phyloP scores from a whole-genome alignment of 306 rosid species.

The Cicer arietinum region DNA sequence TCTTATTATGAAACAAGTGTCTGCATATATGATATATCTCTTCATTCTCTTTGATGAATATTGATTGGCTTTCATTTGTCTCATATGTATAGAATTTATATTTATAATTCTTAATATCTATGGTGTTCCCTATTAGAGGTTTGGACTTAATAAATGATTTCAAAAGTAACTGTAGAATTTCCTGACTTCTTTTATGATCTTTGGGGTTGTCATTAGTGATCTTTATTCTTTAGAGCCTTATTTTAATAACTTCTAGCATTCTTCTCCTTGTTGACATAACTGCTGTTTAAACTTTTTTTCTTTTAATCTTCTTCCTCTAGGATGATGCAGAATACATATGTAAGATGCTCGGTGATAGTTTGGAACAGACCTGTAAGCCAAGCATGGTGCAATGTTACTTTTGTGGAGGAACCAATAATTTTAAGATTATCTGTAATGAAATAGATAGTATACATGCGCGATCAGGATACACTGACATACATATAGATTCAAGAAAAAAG shows the following conservation, averaged over 20 bases:
- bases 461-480: conserved; percentile 44
- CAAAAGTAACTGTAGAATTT: not conserved
- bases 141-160: not conserved
- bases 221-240: not conserved
- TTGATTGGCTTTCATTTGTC: not conserved
- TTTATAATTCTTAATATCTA: not conserved
- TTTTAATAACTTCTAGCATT: conserved; percentile 8
- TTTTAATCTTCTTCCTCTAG: conserved; percentile 51
- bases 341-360: conserved; percentile 58
- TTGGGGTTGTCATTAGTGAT: not conserved
- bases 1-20: conserved; percentile 6
- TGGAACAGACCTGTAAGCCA: conserved; percentile 53
- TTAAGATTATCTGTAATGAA: conserved; percentile 67
- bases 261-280: conserved; percentile 25
- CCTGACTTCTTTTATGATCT: conserved; percentile 11
- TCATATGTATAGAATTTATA: not conserved
- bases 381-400: conserved; percentile 54
- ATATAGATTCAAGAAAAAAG: conserved; percentile 58
- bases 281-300: conserved; percentile 35
- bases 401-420: conserved; percentile 63
- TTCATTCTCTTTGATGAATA: not conserved
- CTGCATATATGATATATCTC: not conserved
- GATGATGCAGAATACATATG: conserved; percentile 76
- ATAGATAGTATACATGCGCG: conserved; percentile 54
- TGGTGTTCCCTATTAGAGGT: not conserved